Evolutionary conservation across 2,329 filamentous ascomycete species (phyloP), one percentile per base, ranked within the genome.

Genomic region (Pseudogymnoascus sp.): DNA sequence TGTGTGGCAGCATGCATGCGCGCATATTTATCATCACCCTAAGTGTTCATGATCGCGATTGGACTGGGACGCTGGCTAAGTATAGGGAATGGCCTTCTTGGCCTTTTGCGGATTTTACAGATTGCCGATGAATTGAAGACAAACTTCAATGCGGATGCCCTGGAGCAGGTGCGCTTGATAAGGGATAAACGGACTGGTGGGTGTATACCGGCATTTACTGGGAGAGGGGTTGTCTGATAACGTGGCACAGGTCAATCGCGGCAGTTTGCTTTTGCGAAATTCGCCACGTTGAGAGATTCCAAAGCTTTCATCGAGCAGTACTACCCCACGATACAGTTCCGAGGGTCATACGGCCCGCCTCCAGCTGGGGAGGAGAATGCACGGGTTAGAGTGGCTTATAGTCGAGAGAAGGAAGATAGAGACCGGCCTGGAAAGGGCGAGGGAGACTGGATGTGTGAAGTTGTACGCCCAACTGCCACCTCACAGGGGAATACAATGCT

Each of bases 91-190:
- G 72, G 72, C 70, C 70, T 61, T 66, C 62, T 62, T 70, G 71
- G 72, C 69, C 69, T 62, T 68, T 70, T 63, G 66, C 68, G 69
- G 65, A 65, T 61, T 66, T 68, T 76, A 79, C 76, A 85, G 83
- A 82, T 85, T 71, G 77, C 78, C 68, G 76, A 76, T 74, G 82
- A 84, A 76, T 75, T 85, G 68, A 75, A 76, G 68, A 77, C 81
- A 68, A 77, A 76, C 67, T 79, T 84, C 67, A 74, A 78, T 68
- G 74, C 82, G 66, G 76, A 79, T 63, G 77, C 76, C n/a, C 72
- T 85, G 65, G 82, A 84, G 69, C 82, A 84, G 68, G 76, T 85
- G 59, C 78, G 82, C 16, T 75, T 85, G 61, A 85, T 85, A 68
- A 81, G 82, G 64, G 82, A 85, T 68, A 78, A 82, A 63, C 79